phyloP scores from a whole-genome alignment of 352 stramenopile genomes.

The Elongisporangium senticosum region DNA sequence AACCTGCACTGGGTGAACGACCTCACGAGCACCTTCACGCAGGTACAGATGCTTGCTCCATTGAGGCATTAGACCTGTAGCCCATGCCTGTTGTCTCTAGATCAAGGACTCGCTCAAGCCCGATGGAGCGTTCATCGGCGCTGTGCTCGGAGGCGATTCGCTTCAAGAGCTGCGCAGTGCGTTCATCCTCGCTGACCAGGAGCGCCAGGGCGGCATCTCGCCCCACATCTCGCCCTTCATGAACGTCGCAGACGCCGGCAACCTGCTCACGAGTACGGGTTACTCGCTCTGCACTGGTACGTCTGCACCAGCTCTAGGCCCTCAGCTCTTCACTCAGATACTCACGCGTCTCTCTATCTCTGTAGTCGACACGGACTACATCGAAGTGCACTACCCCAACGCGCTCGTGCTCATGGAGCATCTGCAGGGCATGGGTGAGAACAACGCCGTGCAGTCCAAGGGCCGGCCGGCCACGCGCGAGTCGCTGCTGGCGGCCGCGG shows the following conservation, averaged over 20 bases:
- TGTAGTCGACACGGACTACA: slow-evolving; percentile 94
- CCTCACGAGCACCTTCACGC: slow-evolving; percentile 82
- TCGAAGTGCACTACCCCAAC: slow-evolving; percentile 93
- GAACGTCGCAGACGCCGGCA: slow-evolving; percentile 93
- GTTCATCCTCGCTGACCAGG: slow-evolving; percentile 94
- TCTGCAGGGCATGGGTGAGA: slow-evolving; percentile 94
- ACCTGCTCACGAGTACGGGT: slow-evolving; percentile 87
- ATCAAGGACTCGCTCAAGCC: slow-evolving; percentile 90
- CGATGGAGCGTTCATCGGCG: slow-evolving; percentile 95
- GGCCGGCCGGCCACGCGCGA: slow-evolving; percentile 78
- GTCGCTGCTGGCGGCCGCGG: slow-evolving; percentile 90
- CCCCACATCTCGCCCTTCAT: slow-evolving; percentile 95
- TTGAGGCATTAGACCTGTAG: not conserved
- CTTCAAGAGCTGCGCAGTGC: slow-evolving; percentile 93
- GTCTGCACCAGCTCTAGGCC: slow-evolving; percentile 1
- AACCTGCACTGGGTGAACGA: slow-evolving; percentile 98
- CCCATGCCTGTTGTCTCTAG: slow-evolving; percentile 12
- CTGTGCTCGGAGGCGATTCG: slow-evolving; percentile 94
- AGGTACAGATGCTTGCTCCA: slow-evolving; percentile 21
- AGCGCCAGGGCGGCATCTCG: slow-evolving; percentile 92
- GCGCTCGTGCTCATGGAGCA: slow-evolving; percentile 96
- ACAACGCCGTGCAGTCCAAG: slow-evolving; percentile 80
- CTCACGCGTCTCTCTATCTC: not conserved
- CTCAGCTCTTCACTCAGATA: not conserved
- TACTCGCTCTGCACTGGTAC: slow-evolving; percentile 92